Conservation (phyloP, 257 asterid genomes). For the Solanum appendiculatum region DNA sequence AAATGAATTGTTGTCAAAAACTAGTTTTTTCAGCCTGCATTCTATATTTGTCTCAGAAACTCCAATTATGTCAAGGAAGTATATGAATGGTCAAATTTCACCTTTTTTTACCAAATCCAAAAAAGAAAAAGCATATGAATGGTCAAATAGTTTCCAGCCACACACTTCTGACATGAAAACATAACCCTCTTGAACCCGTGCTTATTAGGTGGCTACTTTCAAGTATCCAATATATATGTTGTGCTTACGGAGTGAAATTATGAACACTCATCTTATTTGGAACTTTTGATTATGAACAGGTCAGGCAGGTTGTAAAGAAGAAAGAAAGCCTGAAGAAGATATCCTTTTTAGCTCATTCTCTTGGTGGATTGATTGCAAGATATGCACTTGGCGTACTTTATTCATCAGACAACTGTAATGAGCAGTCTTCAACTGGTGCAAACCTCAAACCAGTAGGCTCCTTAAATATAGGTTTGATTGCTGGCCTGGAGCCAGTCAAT, state of each 20-base stretch:
- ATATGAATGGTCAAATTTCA: not conserved
- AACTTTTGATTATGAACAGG: slow-evolving; percentile 23
- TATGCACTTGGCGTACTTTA: slow-evolving; percentile 58
- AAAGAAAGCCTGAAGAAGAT: slow-evolving; percentile 50
- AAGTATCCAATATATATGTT: not conserved
- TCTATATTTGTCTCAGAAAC: not conserved
- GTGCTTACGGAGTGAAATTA: not conserved
- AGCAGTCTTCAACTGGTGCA: slow-evolving; percentile 17
- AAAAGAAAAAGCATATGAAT: not conserved
- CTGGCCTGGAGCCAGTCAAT: slow-evolving; percentile 68
- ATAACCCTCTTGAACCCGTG: not conserved
- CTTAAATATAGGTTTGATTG: slow-evolving; percentile 40
- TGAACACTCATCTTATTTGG: not conserved
- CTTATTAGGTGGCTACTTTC: not conserved
- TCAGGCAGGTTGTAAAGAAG: slow-evolving; percentile 48
- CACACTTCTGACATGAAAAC: not conserved
- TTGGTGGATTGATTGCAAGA: slow-evolving; percentile 81
- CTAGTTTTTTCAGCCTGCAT: not conserved
- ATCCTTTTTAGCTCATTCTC: slow-evolving; percentile 88
- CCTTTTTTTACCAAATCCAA: not conserved
- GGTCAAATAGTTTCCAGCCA: not conserved
- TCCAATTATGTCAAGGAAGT: not conserved
- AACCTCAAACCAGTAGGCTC: slow-evolving; percentile 13
- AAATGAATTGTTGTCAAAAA: not conserved
- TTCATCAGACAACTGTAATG: slow-evolving; percentile 20